Conservation (phyloP, 1,139 yeast species). For the Scheffersomyces parashehatae region DNA sequence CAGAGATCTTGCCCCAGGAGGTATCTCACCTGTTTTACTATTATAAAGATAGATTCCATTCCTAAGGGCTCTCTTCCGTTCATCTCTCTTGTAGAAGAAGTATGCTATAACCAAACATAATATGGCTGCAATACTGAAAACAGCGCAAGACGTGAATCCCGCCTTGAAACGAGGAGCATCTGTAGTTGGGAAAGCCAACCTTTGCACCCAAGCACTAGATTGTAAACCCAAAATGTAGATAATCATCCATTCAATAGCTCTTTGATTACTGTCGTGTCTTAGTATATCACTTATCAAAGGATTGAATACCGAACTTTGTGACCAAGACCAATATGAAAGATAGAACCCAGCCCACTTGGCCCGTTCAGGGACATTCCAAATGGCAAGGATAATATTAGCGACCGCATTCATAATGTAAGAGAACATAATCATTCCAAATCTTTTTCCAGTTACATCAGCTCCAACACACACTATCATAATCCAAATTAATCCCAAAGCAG, state of each 20-base stretch:
- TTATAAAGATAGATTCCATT: conserved; percentile 11
- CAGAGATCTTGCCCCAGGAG: not conserved
- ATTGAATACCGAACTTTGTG: conserved; percentile 24
- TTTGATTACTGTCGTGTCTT: conserved; percentile 22
- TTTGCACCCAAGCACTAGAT: conserved; percentile 26
- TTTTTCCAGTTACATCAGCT: conserved; percentile 28
- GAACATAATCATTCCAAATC: conserved; percentile 26
- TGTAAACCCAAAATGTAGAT: conserved; percentile 28
- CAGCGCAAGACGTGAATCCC: conserved; percentile 17
- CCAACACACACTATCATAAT: conserved; percentile 36
- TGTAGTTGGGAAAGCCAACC: conserved; percentile 21
- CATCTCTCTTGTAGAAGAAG: conserved; percentile 12
- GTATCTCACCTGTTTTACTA: conserved; percentile 7
- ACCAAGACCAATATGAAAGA: conserved; percentile 38
- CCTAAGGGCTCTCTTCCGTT: conserved; percentile 7
- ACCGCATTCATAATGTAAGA: conserved; percentile 18
- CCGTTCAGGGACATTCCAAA: conserved; percentile 41
- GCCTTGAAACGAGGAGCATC: conserved; percentile 18
- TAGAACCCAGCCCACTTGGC: conserved; percentile 53
- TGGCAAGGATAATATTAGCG: conserved; percentile 19
- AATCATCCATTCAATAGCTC: conserved; percentile 27
- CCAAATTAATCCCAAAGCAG: conserved; percentile 52
- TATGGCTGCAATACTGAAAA: conserved; percentile 14
- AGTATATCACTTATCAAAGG: conserved; percentile 23
- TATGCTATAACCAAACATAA: conserved; percentile 6